Evolutionary conservation across 129 eudicot species (phyloP), one percentile per base, ranked within the genome.

Genomic region (Helianthus tuberosus): DNA sequence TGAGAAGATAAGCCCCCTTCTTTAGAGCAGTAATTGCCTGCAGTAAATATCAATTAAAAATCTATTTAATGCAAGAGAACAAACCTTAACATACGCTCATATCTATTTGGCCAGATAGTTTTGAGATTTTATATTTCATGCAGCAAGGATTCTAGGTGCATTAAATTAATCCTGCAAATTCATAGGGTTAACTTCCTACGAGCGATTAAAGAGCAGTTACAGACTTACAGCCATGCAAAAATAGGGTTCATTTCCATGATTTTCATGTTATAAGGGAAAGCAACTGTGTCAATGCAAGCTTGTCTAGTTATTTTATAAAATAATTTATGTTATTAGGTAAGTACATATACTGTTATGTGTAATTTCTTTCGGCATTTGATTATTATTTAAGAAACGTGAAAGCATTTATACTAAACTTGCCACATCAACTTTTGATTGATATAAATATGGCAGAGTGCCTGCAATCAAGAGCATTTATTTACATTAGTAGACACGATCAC

Each of bases 21-120:
- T 94, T 94, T 58, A 93, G 86, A 73, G 98, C 97, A 81, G 97
- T 94, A 73, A 94, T 87, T 66, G 98, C 98, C 98, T 90, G 98
- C 71, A 14, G 80, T 66, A 65, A 76, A 88, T 55, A 77, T 74
- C 53, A 83, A 63, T 60, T 60, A 79, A 77, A 36, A 77, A 53
- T 64, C 51, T 47, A 72, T 44, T 5, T 35, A 66, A 5, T 61
- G 11, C 64, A 5, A 6, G 57, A 71, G 38, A 38, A 14, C 25
- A 8, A 59, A 23, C 7, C 11, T 25, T 27, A 4, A 23, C 6
- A 61, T 29, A 32, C 5, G 44, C 32, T 61, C 17, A 13, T 61
- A 29, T 61, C 17, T 61, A 61, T 13, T 20, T 20, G 44, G 66
- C 13, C 29, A 60, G 17, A 29, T 60, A 29, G 44, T 60, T 60